Conservation (phyloP, 257 asterid species). For the Solanum gracilifrons region DNA sequence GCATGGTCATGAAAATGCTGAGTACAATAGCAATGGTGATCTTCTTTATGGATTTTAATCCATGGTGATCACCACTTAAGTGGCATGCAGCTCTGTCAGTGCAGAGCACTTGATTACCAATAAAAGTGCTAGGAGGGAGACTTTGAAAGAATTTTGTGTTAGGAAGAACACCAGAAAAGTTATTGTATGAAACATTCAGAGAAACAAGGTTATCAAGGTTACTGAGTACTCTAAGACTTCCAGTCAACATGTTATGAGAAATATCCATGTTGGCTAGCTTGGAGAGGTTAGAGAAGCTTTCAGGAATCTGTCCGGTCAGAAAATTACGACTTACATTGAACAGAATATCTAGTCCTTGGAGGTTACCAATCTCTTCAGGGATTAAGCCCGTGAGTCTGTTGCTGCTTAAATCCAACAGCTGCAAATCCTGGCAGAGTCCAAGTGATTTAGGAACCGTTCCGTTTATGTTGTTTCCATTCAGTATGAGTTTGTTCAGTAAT, state of each 20-base stretch:
- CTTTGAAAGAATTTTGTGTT: slow-evolving; percentile 42
- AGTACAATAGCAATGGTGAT: slow-evolving; percentile 24
- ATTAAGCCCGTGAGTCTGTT: slow-evolving; percentile 32
- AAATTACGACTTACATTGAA: slow-evolving; percentile 45
- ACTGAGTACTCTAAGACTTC: slow-evolving; percentile 40
- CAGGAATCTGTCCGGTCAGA: slow-evolving; percentile 41
- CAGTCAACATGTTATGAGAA: slow-evolving; percentile 57
- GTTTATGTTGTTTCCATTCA: slow-evolving; percentile 35
- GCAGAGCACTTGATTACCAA: slow-evolving; percentile 52
- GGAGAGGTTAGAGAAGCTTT: slow-evolving; percentile 53
- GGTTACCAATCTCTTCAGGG: slow-evolving; percentile 51
- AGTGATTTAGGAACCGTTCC: slow-evolving; percentile 49
- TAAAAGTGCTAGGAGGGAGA: slow-evolving; percentile 37
- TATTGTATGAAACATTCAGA: slow-evolving; percentile 57
- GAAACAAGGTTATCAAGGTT: slow-evolving; percentile 56
- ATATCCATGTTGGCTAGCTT: slow-evolving; percentile 64
- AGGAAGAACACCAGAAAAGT: slow-evolving; percentile 50
- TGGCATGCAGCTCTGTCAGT: slow-evolving; percentile 23
- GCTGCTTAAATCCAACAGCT: slow-evolving; percentile 58
- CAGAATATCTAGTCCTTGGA: slow-evolving; percentile 53
- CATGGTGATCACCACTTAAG: slow-evolving; percentile 9
- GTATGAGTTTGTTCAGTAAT: slow-evolving; percentile 47
- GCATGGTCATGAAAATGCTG: slow-evolving; percentile 18
- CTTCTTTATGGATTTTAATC: slow-evolving; percentile 29
- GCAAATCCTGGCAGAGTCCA: slow-evolving; percentile 47